These are phyloP conservation scores for Dendrobium nobile DNA, from an alignment of 106 monocot species.

Conservation along the genomic window DNA sequence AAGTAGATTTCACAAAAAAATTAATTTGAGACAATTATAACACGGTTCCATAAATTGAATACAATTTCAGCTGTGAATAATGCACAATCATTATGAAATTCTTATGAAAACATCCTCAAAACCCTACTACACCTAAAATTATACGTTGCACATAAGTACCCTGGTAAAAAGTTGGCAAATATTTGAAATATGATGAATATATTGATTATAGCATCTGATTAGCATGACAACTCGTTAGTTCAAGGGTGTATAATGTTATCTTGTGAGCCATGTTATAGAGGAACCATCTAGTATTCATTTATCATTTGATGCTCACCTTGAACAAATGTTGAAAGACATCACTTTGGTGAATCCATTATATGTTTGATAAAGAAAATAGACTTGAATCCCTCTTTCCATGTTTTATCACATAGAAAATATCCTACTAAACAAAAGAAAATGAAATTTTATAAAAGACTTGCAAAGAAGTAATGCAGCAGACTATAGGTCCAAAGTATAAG, in stretches of 20 bases:
- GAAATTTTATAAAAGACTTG: not conserved
- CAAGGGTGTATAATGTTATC: not conserved
- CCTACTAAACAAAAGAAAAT: not conserved
- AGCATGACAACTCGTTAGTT: not conserved
- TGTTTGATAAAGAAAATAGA: not conserved
- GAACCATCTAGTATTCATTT: not conserved
- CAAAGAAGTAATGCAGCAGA: not conserved
- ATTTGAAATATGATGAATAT: not conserved
- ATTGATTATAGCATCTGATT: not conserved
- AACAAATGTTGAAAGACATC: not conserved
- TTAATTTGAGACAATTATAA: too few species aligned
- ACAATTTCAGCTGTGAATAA: not conserved
- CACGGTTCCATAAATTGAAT: not conserved
- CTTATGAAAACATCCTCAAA: not conserved
- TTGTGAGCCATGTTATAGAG: not conserved
- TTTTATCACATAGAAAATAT: not conserved
- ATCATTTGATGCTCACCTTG: not conserved
- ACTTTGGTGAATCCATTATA: not conserved
- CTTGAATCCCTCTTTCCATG: not conserved
- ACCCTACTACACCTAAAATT: not conserved
- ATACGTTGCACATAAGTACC: not conserved
- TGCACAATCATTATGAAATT: not conserved
- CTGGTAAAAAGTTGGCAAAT: not conserved
- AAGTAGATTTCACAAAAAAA: not conserved
- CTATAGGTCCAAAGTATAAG: not conserved